Conservation (phyloP, 2,329 filamentous ascomycete genomes). For the Madurella mycetomatis region DNA sequence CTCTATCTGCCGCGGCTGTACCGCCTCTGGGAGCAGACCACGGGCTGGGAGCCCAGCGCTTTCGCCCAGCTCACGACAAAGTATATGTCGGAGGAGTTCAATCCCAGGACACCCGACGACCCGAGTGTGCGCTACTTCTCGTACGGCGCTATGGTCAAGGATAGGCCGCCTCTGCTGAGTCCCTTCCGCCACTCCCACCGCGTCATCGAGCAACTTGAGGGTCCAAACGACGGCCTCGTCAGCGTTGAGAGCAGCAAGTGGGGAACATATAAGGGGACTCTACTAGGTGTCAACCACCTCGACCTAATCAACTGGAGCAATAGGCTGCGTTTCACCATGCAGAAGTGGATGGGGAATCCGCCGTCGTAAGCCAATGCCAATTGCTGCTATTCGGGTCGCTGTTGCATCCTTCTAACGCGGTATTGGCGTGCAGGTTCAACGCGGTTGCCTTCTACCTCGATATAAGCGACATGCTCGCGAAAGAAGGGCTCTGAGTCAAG, state of each 20-base stretch:
- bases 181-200: constrained; percentile 52
- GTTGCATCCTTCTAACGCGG: not conserved
- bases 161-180: constrained; percentile 58
- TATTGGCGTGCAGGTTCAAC: constrained; percentile 48
- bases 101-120: constrained; percentile 51
- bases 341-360: constrained; percentile 50
- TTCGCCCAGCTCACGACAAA: constrained; percentile 56
- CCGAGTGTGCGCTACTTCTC: constrained; percentile 56
- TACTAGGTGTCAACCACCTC: constrained; percentile 58
- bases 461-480: constrained; percentile 66
- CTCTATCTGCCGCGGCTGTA: constrained; percentile 53
- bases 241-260: constrained; percentile 60
- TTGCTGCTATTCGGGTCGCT: not conserved
- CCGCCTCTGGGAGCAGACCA: constrained; percentile 42
- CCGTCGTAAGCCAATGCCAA: constrained; percentile 41
- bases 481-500: constrained; percentile 48
- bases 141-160: constrained; percentile 50
- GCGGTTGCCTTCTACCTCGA: constrained; percentile 64
- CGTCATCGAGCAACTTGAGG: constrained; percentile 49
- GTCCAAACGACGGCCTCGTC: constrained; percentile 63
- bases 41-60: constrained; percentile 55
- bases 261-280: constrained; percentile 61
- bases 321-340: constrained; percentile 49
- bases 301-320: constrained; percentile 68
- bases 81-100: constrained; percentile 58